Evolutionary conservation across 1,139 yeast species (phyloP), one percentile per base, ranked within the genome.

Genomic region (Wickerhamomyces sp.): DNA sequence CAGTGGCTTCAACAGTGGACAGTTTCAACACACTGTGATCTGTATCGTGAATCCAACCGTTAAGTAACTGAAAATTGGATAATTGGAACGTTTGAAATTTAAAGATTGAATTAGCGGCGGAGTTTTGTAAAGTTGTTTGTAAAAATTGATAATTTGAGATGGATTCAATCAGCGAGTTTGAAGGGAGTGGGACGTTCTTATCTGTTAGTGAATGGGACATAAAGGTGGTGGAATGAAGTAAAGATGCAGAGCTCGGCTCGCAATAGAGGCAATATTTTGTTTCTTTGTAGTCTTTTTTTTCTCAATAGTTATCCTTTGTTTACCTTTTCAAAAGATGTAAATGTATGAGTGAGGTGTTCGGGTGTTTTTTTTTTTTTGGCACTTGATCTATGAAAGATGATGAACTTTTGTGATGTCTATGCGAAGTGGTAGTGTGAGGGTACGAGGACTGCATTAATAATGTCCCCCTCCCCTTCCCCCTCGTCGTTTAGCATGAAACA

Each of bases 21-120:
- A 39, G 11, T 8, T 19, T 33, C 4, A 14, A 14, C 6, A 30
- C 30, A 15, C 9, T 19, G 7, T 26, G 19, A 7, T 36, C 31
- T 15, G 26, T 26, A 4, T 20, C 30, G 16, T 36, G 32, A 21
- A 21, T 16, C 42, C 42, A 39, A n/a, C 42, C 40, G 23, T 33
- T 25, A 9, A 33, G 11, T n/a, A 39, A 18, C 4, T 20, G 9
- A 21, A 24, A 6, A 23, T 30, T 16, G n/a, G 23, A n/a, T 16
- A 31, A 11, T 27, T 32, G 18, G 26, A 36, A 25, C 26, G 34
- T 17, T 9, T 22, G 6, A 13, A 31, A 26, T 11, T 22, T 31
- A 12, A 31, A 26, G 19, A 20, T 19, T 4, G 28, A 18, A 19
- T 23, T 31, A 6, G 4, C n/a, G 8, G 31, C 14, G 14, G 30